Evolutionary conservation across 257 asterid species (phyloP), one percentile per base, ranked within the genome.

Genomic region (Anisodus acutangulus): DNA sequence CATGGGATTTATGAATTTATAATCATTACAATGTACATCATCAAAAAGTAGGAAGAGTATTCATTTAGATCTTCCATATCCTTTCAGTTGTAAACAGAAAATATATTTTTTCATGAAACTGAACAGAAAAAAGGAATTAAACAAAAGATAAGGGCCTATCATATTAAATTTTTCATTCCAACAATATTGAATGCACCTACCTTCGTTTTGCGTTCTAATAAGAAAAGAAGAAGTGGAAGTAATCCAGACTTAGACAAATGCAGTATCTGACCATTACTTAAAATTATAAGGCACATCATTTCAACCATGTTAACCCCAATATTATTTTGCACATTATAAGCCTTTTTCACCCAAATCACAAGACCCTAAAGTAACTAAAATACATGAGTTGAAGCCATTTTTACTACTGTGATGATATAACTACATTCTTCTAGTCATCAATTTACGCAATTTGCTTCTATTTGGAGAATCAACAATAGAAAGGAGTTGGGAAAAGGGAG

Each of bases 21-120:
- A n/a, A 43, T n/a, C 37, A 71, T 71, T 71, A 4, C 43, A 41
- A 70, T 70, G 79, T 71, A 43, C 79, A 71, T 43, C 81, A 51
- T 22, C 79, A 45, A 13, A 26, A 53, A 51, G 47, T 7, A 51
- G 49, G 26, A 76, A 51, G 4, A 53, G 22, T 49, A 16, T 53
- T 53, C 63, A 51, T 31, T 76, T 7, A 53, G 7, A 39, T 41
- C 81, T 13, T 49, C 8, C 49, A 51, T 17, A 51, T 51, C 26
- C 60, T 76, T 53, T 76, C 4, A 0, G 15, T 12, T 49, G 31
- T 51, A 3, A 35, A 6, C 62, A 76, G 3, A 76, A 53, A 49
- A 6, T 49, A 74, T 49, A 6, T 76, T 13, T 26, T 26, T 76
- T 51, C 63, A 3, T 51, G 63, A 74, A 74, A 74, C 43, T 51